phyloP scores from a whole-genome alignment of 2,329 filamentous ascomycete species.

The Onygenales sp. region DNA sequence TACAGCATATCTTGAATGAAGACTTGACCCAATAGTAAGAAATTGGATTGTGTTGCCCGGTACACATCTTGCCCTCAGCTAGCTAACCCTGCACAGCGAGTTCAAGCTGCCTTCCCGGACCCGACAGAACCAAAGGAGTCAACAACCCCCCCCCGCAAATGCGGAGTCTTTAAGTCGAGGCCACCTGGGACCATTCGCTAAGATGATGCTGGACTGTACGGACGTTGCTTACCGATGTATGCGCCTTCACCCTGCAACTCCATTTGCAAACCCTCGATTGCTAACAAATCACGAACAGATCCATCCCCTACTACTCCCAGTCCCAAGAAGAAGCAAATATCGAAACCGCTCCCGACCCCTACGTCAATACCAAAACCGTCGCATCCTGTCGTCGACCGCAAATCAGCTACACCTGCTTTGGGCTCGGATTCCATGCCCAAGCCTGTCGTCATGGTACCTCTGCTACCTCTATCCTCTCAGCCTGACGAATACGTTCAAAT shows the following conservation, averaged over 20 bases:
- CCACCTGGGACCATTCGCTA: constrained; percentile 44
- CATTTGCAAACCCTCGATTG: neutral
- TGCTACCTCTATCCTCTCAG: constrained; percentile 29
- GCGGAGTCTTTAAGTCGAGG: constrained; percentile 17
- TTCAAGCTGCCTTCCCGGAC: constrained; percentile 30
- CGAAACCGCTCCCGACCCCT: constrained; percentile 11
- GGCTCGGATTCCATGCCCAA: constrained; percentile 13
- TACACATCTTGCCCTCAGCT: constrained; percentile 2
- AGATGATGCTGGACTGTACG: constrained; percentile 42
- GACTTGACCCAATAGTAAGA: constrained; percentile 43
- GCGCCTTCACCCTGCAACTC: constrained; percentile 7
- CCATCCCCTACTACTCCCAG: constrained; percentile 19
- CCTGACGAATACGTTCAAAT: constrained; percentile 32
- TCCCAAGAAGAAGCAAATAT: constrained; percentile 15
- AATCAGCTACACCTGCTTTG: neutral
- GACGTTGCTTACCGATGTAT: constrained; percentile 36
- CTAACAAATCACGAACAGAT: constrained; percentile 18
- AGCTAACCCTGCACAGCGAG: constrained; percentile 23
- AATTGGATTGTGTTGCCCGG: constrained; percentile 1
- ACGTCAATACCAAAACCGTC: constrained; percentile 8
- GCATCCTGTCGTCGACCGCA: constrained; percentile 12
- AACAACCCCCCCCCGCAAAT: constrained; percentile 9
- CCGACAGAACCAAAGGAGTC: constrained; percentile 11
- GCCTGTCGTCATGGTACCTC: constrained; percentile 41
- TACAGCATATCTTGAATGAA: constrained; percentile 63